Evolutionary conservation across 345 rosid species (phyloP).

Genomic region (Heritiera littoralis): DNA sequence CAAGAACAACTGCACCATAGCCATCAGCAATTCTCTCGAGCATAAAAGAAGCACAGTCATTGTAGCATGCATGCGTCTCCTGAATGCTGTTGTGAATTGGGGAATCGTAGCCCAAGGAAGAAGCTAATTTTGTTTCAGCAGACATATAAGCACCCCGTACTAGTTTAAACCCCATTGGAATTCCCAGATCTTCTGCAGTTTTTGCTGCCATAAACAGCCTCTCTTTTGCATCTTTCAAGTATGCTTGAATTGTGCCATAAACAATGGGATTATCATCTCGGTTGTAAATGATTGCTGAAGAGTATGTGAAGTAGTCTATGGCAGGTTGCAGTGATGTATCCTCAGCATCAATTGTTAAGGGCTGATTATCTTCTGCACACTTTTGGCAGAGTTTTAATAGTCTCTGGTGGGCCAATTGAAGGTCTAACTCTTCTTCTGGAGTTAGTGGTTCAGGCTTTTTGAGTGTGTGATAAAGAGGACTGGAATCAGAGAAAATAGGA

Average conservation of each 20-base stretch:
- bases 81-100: conserved; percentile 73
- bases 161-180: conserved; percentile 74
- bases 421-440: conserved; percentile 58
- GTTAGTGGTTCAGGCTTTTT: conserved; percentile 62
- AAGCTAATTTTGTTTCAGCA: conserved; percentile 57
- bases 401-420: conserved; percentile 51
- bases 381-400: conserved; percentile 54
- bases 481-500: conserved; percentile 67
- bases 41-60: conserved; percentile 68
- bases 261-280: conserved; percentile 48
- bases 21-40: conserved; percentile 60
- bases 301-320: conserved; percentile 77
- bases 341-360: conserved; percentile 74
- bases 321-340: conserved; percentile 77
- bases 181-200: conserved; percentile 58
- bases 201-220: conserved; percentile 51
- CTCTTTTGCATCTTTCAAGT: conserved; percentile 76
- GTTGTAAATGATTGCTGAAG: conserved; percentile 54
- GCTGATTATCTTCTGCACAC: conserved; percentile 56
- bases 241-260: conserved; percentile 76
- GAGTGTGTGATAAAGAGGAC: conserved; percentile 74
- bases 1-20: conserved; percentile 66
- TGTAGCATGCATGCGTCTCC: conserved; percentile 74
- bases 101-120: conserved; percentile 64
- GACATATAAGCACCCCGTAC: conserved; percentile 95